Evolutionary conservation across 2,329 filamentous ascomycete species (phyloP), one percentile per base, ranked within the genome.

Genomic region (Curvularia verruculosa): DNA sequence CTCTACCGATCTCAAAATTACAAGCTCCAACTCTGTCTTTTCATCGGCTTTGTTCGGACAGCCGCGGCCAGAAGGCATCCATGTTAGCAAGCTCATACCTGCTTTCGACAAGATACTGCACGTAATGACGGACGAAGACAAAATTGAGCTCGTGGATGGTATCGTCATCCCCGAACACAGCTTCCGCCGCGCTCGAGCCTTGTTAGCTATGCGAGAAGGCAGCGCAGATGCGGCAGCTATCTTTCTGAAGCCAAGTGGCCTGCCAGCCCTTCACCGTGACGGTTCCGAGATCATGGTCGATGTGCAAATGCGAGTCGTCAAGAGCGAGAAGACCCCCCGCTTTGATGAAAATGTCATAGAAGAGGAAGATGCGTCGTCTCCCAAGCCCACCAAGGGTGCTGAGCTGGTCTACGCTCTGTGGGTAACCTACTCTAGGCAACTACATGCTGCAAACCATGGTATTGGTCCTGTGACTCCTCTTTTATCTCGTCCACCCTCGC

Each of bases 141-240:
- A 91, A 39, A 84, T 97, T 49, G 84, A 88, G 49, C 81, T 98
- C 24, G 84, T 90, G 10, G 95, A 99, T 75, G 95, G 95, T n/a
- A 93, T 97, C 69, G 93, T 99, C 15, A 89, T 99, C 54, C 93
- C 95, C 1, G 95, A 99, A 75, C 93, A 97, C 73, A 96, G 91
- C 70, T 98, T 99, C 78, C 87, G 95, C 56, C 88, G 93, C 64
- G 95, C 95, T 6, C 86, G 92, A 56, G 92, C 92, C 3, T 85
- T 96, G 51, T 83, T 96, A 23, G 90, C 91, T 2, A 82, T 98
- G 54, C 88, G 90, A 53, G 91, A 97, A 73, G 92, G 91, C 26
- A 90, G 88, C 44, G 85, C 88, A 43, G 91, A 96, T 77, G 81
- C 81, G 19, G 86, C 88, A 3, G 85, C 88, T 2, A 87, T 90